These are phyloP conservation scores for Paxillus ammoniavirescens DNA, from an alignment of 768 basidiomycete genomes.

Conservation along the genomic window DNA sequence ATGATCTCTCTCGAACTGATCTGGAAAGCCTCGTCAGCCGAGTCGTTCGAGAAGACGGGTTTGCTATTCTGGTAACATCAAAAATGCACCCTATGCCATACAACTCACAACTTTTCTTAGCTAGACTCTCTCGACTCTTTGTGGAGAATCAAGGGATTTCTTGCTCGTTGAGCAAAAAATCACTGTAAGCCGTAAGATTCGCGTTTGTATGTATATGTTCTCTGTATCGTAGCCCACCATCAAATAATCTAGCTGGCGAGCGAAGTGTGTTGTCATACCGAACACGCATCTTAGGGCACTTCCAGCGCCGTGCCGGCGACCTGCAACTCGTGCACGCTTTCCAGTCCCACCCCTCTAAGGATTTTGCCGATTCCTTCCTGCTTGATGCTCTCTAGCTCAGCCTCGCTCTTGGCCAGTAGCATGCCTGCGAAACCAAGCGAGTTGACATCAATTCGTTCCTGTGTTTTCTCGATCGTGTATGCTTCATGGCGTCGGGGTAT, in stretches of 20 bases:
- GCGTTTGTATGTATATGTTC: background rate
- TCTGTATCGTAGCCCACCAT: background rate
- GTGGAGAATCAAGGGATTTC: slow-evolving; percentile 47
- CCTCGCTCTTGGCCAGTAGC: slow-evolving; percentile 81
- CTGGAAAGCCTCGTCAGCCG: slow-evolving; percentile 60
- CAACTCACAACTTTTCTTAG: slow-evolving; percentile 34
- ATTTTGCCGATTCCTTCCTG: slow-evolving; percentile 62
- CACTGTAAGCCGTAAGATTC: background rate
- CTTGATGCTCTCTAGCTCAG: slow-evolving; percentile 69
- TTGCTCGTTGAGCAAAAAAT: slow-evolving; percentile 19
- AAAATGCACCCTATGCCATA: background rate
- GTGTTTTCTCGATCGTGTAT: slow-evolving; percentile 50
- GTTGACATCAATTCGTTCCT: slow-evolving; percentile 71
- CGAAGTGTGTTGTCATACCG: background rate
- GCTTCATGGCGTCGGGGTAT: slow-evolving; percentile 73
- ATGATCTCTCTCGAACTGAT: slow-evolving; percentile 47
- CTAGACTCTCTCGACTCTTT: slow-evolving; percentile 53
- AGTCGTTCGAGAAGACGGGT: slow-evolving; percentile 73
- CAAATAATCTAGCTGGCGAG: background rate
- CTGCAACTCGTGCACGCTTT: slow-evolving; percentile 68
- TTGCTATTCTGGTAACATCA: slow-evolving; percentile 63
- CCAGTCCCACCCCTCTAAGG: slow-evolving; percentile 59
- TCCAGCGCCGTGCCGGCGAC: slow-evolving; percentile 47
- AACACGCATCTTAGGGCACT: slow-evolving; percentile 19
- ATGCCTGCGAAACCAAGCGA: slow-evolving; percentile 88